Evolutionary conservation across 2,329 filamentous ascomycete genomes (phyloP), one percentile per base, ranked within the genome.

Genomic region (Dendrostoma leiphaemia): DNA sequence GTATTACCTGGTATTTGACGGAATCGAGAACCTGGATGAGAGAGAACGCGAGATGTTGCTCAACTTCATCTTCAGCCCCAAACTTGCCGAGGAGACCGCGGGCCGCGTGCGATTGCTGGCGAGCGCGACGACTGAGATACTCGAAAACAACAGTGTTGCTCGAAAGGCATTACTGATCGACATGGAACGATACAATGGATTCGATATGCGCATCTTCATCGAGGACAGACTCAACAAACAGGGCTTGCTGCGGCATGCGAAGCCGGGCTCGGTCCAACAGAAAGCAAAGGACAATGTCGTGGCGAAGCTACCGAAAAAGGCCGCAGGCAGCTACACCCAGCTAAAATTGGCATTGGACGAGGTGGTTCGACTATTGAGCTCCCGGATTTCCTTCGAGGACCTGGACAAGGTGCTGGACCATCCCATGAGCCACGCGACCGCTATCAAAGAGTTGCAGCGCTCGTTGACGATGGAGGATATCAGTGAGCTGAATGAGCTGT

Each of bases 1-100:
- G 8, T 64, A 64, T 35, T 63, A 64, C 21, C 49, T 65, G 9
- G 54, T 61, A 9, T 64, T 65, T 29, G 63, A 65, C 19, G 62
- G 63, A 2, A 26, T 65, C 13, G 63, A 65, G n/a, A 62, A 64
- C 17, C 23, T 65, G 23, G 56, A 56, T 3, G 31, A 51, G 1
- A 52, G 52, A 28, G 46, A 56, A 6, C 17, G 48, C 13, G 29
- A 59, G 5, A 44, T 53, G 21, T 46, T 65, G 35, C 48, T 63
- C 1, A 29, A 41, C 4, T 61, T 60, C 6, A 26, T 40, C 4
- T 50, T 32, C 26, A 43, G 53, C 26, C 29, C 58, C 5, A 52
- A 49, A 35, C n/a, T 59, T 12, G n/a, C 52, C 2, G 49, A 29
- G 3, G 54, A 54, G 9, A 40, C 54, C 7, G 41, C 49, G 19